Evolutionary conservation across 176 grass and related monocot genomes (phyloP), one percentile per base, ranked within the genome.

Genomic region (Zoysia pacifica): DNA sequence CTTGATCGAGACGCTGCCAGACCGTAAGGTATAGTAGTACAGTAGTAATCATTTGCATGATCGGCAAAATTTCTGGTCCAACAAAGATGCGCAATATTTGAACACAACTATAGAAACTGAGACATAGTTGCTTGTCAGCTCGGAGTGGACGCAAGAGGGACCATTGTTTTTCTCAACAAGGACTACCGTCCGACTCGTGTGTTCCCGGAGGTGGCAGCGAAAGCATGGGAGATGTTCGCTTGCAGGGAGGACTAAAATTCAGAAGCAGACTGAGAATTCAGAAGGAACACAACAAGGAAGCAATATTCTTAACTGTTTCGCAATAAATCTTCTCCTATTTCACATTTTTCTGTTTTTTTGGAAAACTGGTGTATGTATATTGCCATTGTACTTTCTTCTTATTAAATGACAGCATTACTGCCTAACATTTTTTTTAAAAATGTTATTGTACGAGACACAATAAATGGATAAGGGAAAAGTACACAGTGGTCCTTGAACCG

Each of bases 1-100:
- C 67, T 82, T 83, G 19, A 93, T 98, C 77, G 83, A 89, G 77
- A 91, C 19, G 47, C 66, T 96, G 11, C 90, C 93, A 4, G 85
- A 92, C 69, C 59, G 72, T 39, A 69, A 77, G 87, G 93, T 92
- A 65, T 14, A 65, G 1, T 1, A 40, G 0, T 62, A 1, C 20
- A 11, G 2, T 15, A 7, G 54, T 48, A 48, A 58, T 5, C 2
- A 18, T 20, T 59, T 9, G 1, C 2, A 18, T 28, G 28, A 28
- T 28, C 28, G 28, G 28, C 28, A 28, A 28, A 28, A 28, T 28
- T 28, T 28, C 28, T 28, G 28, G 28, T 28, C 28, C 28, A 28
- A 28, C 28, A 28, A 28, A 28, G 28, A 28, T 28, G 28, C 28
- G 28, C 28, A 20, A 19, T 58, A 20, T 19, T 59, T 20, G 12